A percentile compares a stretch with the other conserved stretches of the same genome.
These are phyloP conservation scores for Nadsonia starkeyi-henricii DNA, from an alignment of 1,139 yeast species.

Conservation along the genomic window DNA sequence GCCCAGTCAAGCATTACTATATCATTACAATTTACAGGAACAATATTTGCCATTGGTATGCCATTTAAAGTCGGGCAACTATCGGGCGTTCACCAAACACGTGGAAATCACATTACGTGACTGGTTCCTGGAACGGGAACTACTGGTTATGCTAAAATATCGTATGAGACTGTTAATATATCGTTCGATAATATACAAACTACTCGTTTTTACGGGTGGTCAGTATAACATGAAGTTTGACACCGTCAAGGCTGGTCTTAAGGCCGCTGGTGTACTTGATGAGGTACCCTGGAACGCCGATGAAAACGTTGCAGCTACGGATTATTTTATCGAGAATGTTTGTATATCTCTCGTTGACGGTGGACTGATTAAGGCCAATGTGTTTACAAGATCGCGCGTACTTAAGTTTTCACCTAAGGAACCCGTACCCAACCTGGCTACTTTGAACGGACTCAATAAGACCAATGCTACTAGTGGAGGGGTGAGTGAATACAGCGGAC, in stretches of 20 bases:
- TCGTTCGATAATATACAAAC: neutral
- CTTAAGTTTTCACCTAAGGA: neutral
- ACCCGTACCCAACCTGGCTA: neutral
- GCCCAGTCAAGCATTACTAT: constrained; percentile 19
- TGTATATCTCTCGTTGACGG: neutral
- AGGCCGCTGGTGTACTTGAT: neutral
- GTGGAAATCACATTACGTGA: constrained; percentile 16
- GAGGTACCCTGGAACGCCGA: neutral
- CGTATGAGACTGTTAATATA: constrained; percentile 5
- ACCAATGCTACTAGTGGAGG: neutral
- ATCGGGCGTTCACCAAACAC: constrained; percentile 14
- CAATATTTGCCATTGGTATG: constrained; percentile 19
- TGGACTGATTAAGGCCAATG: neutral
- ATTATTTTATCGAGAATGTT: neutral
- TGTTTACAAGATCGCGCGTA: neutral
- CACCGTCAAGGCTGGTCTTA: neutral
- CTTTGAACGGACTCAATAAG: neutral
- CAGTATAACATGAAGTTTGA: neutral
- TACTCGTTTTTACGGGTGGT: neutral
- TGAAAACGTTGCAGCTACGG: neutral
- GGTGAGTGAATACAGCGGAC: neutral
- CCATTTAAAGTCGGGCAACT: constrained; percentile 18
- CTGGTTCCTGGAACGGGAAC: constrained; percentile 17
- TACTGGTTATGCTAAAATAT: constrained; percentile 18
- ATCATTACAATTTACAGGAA: constrained; percentile 13